Base-by-base conservation (phyloP, 768 basidiomycete species). In the Pleurotus ostreatus region DNA sequence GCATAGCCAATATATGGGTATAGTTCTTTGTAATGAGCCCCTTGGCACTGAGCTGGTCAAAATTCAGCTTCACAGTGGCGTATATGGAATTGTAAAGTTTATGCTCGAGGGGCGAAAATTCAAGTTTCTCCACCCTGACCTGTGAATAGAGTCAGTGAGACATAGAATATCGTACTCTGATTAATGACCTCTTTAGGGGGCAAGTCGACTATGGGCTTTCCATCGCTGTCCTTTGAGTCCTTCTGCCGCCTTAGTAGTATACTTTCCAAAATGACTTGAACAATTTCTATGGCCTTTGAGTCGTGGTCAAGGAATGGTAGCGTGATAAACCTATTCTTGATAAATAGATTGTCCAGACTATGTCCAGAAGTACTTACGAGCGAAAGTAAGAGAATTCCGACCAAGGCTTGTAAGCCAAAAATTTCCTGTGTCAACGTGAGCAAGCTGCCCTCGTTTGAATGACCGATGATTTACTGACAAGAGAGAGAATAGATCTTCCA, bases 41-140 rank as follows among this genome's bases (percentile, higher is more conserved):
- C 66, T 88, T 88, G 3, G 85, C 86, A 60, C 85, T 86, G 16
- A 95, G 76, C 55, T 81, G 81, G 53, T 94, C 86, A 65, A 94
- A 98, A 59, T 86, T 82, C 44, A 76, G 74, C 71, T 94, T 96
- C 2, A 85, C 92, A 40, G 86, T 80, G 54, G 76, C 71, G 68
- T 91, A 96, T 52, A 96, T 83, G 5, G 88, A 88, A 65, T 94
- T 87, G 68, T 98, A 98, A 37, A 98, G 87, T 69, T 84, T 90
- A 55, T 86, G 77, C 69, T 98, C 96, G 5, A 88, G 65, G 1
- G 83, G 72, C 0, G 89, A 85, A 65, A 98, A 94, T 59, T 84
- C 84, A n/a, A 98, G 80, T 1, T 74, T 77, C 62, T 93, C 89
- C 9, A 92, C 71, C 5, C 71, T 66, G 55, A 93, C 74, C 87